phyloP scores from a whole-genome alignment of 805 yeast species.

The Barnettozyma sp. region DNA sequence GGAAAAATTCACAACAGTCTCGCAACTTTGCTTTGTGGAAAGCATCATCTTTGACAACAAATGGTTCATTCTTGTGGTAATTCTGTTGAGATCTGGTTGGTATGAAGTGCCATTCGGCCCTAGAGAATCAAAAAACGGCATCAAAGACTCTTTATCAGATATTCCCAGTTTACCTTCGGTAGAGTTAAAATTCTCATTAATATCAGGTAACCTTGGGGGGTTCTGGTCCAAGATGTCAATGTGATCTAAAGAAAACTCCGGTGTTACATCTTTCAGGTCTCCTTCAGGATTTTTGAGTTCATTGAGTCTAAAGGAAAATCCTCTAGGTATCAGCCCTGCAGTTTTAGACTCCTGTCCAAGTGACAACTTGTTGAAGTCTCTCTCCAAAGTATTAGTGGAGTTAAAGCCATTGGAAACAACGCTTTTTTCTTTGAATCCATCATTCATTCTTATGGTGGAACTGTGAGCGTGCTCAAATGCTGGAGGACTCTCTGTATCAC shows the following conservation, averaged over 20 bases:
- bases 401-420: not conserved
- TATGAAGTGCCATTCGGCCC: too few species aligned
- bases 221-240: conserved; percentile 22
- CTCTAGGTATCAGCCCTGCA: not conserved
- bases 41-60: not conserved
- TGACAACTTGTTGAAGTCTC: conserved; percentile 1
- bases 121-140: conserved; percentile 6
- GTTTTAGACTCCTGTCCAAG: not conserved
- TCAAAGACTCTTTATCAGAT: not conserved
- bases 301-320: conserved; percentile 6
- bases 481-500: not conserved
- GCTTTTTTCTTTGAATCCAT: not conserved
- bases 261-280: conserved; percentile 1
- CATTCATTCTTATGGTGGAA: not conserved
- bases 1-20: not conserved
- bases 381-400: conserved; percentile 3
- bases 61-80: not conserved
- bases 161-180: not conserved
- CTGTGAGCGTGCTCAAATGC: conserved; percentile 1
- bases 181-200: not conserved
- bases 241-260: conserved; percentile 19
- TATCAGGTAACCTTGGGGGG: conserved; percentile 16
- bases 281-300: not conserved
- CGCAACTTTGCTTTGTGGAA: conserved; percentile 1
- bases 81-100: not conserved